Evolutionary conservation across 176 grass and related monocot species (phyloP).

Genomic region (Guadua angustifolia): DNA sequence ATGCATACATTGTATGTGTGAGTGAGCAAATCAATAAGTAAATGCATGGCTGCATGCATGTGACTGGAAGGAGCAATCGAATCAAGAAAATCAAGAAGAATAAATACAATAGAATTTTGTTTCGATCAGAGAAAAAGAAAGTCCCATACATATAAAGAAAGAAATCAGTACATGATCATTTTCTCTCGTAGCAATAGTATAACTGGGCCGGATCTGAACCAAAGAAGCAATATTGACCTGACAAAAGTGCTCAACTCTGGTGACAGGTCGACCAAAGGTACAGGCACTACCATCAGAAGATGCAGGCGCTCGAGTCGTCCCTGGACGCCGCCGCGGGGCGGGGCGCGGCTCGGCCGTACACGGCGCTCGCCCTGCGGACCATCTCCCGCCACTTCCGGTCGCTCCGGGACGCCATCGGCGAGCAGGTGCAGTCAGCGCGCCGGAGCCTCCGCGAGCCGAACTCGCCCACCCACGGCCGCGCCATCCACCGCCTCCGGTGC

Average conservation of each 20-base stretch:
- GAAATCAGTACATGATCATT: too few species aligned
- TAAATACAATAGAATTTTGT: too few species aligned
- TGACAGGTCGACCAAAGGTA: slow-evolving; percentile 67
- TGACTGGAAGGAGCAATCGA: too few species aligned
- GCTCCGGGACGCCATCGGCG: slow-evolving; percentile 67
- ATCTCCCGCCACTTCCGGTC: slow-evolving; percentile 81
- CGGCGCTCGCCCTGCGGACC: slow-evolving; percentile 71
- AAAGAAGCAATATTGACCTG: background rate
- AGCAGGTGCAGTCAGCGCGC: slow-evolving; percentile 57
- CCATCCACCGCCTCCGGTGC: slow-evolving; percentile 66
- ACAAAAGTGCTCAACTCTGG: background rate
- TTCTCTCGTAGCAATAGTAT: too few species aligned
- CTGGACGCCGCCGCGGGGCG: slow-evolving; percentile 57
- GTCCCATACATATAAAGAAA: too few species aligned
- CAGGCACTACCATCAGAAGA: slow-evolving; percentile 75
- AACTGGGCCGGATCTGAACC: too few species aligned
- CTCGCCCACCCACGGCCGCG: slow-evolving; percentile 43
- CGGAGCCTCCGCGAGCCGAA: slow-evolving; percentile 68
- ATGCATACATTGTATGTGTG: too few species aligned
- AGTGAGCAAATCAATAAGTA: too few species aligned
- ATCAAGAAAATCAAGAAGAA: too few species aligned
- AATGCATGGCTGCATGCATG: too few species aligned
- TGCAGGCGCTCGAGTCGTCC: slow-evolving; percentile 64
- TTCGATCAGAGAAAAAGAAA: too few species aligned
- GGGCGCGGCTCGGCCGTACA: slow-evolving; percentile 67